A percentile compares a stretch with the other conserved stretches of the same genome.
Conservation (phyloP, 2,329 filamentous ascomycete genomes). For the Emmonsiellopsis sp. region DNA sequence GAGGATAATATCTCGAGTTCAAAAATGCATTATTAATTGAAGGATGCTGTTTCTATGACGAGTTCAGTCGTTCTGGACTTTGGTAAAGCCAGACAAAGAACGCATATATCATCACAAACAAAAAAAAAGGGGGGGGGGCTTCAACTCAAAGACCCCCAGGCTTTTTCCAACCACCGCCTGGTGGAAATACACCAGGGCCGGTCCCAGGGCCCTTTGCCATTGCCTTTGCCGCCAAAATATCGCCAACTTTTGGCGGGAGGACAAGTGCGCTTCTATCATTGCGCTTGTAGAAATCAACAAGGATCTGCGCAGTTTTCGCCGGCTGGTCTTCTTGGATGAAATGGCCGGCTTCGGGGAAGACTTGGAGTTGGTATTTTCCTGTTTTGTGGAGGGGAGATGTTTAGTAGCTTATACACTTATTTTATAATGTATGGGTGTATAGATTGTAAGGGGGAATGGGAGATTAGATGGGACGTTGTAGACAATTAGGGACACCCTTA, state of each 20-base stretch:
- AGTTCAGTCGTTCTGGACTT: too few relatives aligned
- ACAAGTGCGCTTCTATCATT: slow-evolving; percentile 82
- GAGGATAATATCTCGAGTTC: too few relatives aligned
- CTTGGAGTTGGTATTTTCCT: slow-evolving; percentile 87
- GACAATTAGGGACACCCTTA: not conserved
- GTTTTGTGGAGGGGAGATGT: not conserved
- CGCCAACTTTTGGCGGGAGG: slow-evolving; percentile 82
- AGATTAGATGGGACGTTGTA: too few relatives aligned
- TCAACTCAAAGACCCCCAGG: not conserved
- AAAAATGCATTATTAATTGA: too few relatives aligned
- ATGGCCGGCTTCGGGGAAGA: slow-evolving; percentile 90
- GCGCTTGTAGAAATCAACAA: slow-evolving; percentile 84
- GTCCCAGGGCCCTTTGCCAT: slow-evolving; percentile 27
- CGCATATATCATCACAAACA: too few relatives aligned
- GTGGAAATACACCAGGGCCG: not conserved
- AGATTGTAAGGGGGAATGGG: too few relatives aligned
- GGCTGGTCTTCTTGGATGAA: slow-evolving; percentile 95
- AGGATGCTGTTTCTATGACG: too few relatives aligned
- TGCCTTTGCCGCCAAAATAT: slow-evolving; percentile 44
- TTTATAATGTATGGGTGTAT: too few relatives aligned
- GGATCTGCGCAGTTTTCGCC: slow-evolving; percentile 72
- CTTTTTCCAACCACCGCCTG: not conserved
- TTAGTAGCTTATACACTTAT: not conserved
- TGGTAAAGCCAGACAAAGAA: too few relatives aligned
- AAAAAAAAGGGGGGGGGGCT: too few relatives aligned